These are phyloP conservation scores for Lactarius pseudohatsudake DNA, from an alignment of 768 basidiomycete species.

Conservation along the genomic window DNA sequence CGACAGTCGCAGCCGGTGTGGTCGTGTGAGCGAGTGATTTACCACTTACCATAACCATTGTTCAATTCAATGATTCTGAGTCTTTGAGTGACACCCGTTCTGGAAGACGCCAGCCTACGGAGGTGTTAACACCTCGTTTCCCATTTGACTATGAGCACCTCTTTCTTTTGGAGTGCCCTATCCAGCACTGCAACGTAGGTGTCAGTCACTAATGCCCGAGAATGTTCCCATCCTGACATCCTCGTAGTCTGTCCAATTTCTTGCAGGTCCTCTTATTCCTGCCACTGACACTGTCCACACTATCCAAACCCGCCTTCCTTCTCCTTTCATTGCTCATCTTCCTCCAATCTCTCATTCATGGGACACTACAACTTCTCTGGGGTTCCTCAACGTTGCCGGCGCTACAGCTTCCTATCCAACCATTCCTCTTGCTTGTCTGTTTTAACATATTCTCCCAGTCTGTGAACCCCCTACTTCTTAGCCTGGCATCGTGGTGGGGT, in stretches of 20 bases:
- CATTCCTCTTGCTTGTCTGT: constrained; percentile 80
- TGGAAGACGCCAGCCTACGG: background rate
- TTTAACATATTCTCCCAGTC: constrained; percentile 81
- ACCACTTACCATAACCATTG: background rate
- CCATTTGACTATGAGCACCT: constrained; percentile 46
- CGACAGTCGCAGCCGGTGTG: background rate
- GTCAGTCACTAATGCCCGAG: constrained; percentile 2
- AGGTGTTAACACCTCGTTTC: constrained; percentile 5
- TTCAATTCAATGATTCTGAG: background rate
- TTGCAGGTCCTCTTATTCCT: constrained; percentile 81
- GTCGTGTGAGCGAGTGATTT: background rate
- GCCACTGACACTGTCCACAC: constrained; percentile 79
- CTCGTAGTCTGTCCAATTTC: constrained; percentile 65
- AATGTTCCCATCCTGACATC: constrained; percentile 19
- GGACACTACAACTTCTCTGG: constrained; percentile 71
- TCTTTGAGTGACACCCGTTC: background rate
- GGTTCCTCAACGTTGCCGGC: constrained; percentile 70
- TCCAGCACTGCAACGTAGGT: constrained; percentile 53
- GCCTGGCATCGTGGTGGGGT: constrained; percentile 70
- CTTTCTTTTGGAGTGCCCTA: constrained; percentile 64
- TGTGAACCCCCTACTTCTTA: constrained; percentile 55
- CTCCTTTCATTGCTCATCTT: constrained; percentile 77
- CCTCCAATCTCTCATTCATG: constrained; percentile 77
- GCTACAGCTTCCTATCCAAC: constrained; percentile 83
- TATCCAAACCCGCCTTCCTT: constrained; percentile 77